Conservation (phyloP, 1,139 yeast species). For the Meyerozyma elateridarum region DNA sequence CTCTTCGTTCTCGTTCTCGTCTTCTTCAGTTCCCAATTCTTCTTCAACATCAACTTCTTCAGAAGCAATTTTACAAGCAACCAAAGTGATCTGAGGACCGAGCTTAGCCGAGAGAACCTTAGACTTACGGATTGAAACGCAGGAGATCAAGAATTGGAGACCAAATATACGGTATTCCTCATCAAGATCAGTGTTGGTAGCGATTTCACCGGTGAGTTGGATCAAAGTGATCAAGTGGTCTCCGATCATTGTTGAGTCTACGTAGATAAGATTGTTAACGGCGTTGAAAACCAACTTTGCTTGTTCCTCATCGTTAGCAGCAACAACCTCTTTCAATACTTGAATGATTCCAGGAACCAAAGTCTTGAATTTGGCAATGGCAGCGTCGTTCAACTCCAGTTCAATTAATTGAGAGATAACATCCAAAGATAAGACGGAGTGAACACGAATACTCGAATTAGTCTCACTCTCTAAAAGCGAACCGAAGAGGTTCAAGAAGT, state of each 20-base stretch:
- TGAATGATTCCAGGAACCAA: conserved; percentile 78
- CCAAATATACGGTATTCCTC: conserved; percentile 83
- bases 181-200: conserved; percentile 62
- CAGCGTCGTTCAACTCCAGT: conserved; percentile 45
- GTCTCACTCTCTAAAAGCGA: conserved; percentile 64
- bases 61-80: conserved; percentile 74
- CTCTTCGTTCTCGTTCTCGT: conserved; percentile 90
- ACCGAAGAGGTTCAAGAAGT: conserved; percentile 66
- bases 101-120: conserved; percentile 58
- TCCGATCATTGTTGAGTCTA: conserved; percentile 77
- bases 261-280: conserved; percentile 70
- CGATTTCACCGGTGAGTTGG: conserved; percentile 70
- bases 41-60: conserved; percentile 73
- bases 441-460: conserved; percentile 70
- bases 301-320: conserved; percentile 64
- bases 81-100: conserved; percentile 73
- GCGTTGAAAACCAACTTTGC: conserved; percentile 80
- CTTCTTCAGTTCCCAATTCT: conserved; percentile 74
- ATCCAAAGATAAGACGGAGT: conserved; percentile 80
- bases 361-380: conserved; percentile 57
- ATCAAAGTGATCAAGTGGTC: conserved; percentile 67
- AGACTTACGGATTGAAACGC: conserved; percentile 67
- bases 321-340: conserved; percentile 72
- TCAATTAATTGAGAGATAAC: conserved; percentile 66
- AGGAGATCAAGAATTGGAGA: conserved; percentile 77